Evolutionary conservation across 768 basidiomycete genomes (phyloP).

Genomic region (Auriscalpium orientale): DNA sequence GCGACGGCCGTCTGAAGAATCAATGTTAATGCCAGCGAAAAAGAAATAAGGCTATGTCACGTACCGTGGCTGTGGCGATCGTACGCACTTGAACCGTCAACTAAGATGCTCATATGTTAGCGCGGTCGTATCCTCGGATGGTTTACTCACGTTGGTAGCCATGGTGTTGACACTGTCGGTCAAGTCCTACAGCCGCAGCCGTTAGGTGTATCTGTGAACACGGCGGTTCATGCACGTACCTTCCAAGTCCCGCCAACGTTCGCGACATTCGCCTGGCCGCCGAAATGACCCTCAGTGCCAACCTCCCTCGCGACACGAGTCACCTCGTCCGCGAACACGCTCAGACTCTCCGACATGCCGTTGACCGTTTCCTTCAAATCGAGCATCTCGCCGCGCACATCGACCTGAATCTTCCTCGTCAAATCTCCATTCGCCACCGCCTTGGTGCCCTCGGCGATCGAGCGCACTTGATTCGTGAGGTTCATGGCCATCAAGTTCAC

Average conservation of each 20-base stretch:
- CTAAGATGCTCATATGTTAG: constrained; percentile 26
- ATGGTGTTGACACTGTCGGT: constrained; percentile 95
- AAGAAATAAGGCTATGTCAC: constrained; percentile 19
- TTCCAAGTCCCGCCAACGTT: constrained; percentile 98
- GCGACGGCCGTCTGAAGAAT: constrained; percentile 75
- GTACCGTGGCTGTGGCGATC: constrained; percentile 85
- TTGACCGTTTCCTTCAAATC: constrained; percentile 92
- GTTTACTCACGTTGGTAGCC: constrained; percentile 70
- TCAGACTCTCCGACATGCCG: constrained; percentile 85
- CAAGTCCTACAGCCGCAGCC: constrained; percentile 43
- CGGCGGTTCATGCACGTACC: constrained; percentile 21
- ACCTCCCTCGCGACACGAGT: constrained; percentile 91
- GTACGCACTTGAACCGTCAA: constrained; percentile 90
- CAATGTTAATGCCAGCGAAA: not conserved
- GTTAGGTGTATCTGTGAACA: constrained; percentile 22
- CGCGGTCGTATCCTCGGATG: not conserved
- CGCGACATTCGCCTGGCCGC: constrained; percentile 89
- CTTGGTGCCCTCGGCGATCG: constrained; percentile 89
- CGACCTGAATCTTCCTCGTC: constrained; percentile 87
- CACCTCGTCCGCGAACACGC: constrained; percentile 78
- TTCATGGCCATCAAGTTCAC: constrained; percentile 90
- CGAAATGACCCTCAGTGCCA: constrained; percentile 91
- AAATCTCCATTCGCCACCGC: constrained; percentile 92
- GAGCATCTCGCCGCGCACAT: constrained; percentile 87
- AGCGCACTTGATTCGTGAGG: constrained; percentile 85